Conservation (phyloP, 495 filamentous ascomycete species). For the Aspergillus hancockii region DNA sequence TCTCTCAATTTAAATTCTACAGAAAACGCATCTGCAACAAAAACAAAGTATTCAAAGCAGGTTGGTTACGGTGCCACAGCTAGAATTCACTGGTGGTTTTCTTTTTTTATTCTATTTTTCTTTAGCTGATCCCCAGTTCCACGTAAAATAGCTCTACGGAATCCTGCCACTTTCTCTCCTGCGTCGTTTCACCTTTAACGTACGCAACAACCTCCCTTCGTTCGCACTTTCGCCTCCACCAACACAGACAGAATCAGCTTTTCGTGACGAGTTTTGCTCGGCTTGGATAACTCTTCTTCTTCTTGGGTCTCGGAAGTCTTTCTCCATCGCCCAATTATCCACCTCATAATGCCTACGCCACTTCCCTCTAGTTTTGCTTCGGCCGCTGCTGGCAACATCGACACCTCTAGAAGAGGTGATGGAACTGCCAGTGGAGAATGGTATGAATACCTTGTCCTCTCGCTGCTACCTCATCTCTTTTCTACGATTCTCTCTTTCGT, state of each 20-base stretch:
- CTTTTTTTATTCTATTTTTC: not conserved
- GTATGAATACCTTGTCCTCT: conserved; percentile 35
- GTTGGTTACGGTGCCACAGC: not conserved
- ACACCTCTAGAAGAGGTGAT: conserved; percentile 56
- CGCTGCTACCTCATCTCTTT: not conserved
- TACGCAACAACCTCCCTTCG: conserved; percentile 8
- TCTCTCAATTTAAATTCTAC: conserved; percentile 21
- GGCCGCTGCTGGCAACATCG: conserved; percentile 73
- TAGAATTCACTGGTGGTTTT: not conserved
- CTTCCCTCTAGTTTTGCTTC: conserved; percentile 83
- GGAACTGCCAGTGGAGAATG: conserved; percentile 57
- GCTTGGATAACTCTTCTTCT: conserved; percentile 2
- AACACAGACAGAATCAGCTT: conserved; percentile 4
- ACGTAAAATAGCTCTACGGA: not conserved
- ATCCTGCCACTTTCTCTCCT: not conserved
- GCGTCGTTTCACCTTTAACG: conserved; percentile 4
- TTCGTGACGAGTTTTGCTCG: conserved; percentile 6
- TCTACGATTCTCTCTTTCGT: not conserved
- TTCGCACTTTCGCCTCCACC: not conserved
- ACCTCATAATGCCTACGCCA: conserved; percentile 67
- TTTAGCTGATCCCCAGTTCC: not conserved
- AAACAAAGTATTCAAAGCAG: not conserved
- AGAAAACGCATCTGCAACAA: not conserved
- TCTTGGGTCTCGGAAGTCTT: conserved; percentile 9
- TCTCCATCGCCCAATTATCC: conserved; percentile 14